Evolutionary conservation across 495 filamentous ascomycete species (phyloP).

Genomic region (Aspergillus heteromorphus): DNA sequence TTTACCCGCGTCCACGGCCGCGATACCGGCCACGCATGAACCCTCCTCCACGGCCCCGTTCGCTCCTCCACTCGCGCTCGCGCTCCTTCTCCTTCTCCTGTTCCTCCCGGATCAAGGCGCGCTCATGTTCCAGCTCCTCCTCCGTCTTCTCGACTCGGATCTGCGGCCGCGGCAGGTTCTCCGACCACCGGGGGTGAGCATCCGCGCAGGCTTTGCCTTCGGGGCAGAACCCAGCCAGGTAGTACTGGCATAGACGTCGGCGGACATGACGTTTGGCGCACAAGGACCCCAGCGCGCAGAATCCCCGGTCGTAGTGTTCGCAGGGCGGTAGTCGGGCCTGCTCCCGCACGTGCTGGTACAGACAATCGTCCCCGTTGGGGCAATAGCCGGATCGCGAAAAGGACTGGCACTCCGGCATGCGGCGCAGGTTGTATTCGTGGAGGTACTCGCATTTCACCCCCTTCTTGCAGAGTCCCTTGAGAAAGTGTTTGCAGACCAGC

Average conservation of each 20-base stretch:
- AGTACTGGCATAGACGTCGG: constrained; percentile 69
- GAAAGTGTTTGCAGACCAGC: constrained; percentile 97
- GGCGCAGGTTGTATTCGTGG: constrained; percentile 96
- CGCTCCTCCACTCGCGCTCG: constrained; percentile 46
- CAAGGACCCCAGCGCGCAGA: constrained; percentile 81
- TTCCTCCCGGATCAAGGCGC: constrained; percentile 50
- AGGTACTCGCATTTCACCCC: constrained; percentile 92
- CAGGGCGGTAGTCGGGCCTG: constrained; percentile 74
- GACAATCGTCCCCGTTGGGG: constrained; percentile 91
- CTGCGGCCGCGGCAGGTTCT: constrained; percentile 66
- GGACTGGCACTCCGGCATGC: constrained; percentile 96
- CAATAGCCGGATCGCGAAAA: constrained; percentile 87
- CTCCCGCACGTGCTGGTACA: constrained; percentile 91
- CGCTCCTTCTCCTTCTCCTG: constrained; percentile 47
- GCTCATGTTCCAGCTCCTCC: constrained; percentile 55
- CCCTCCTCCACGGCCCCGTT: constrained; percentile 43
- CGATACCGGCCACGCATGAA: constrained; percentile 47
- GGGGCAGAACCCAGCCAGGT: constrained; percentile 91
- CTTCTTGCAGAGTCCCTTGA: constrained; percentile 96
- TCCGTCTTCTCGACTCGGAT: constrained; percentile 57
- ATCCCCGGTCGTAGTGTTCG: constrained; percentile 92
- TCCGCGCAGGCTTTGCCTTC: constrained; percentile 73
- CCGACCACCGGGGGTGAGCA: constrained; percentile 73
- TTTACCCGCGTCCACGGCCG: constrained; percentile 40
- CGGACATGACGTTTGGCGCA: constrained; percentile 87